phyloP scores from a whole-genome alignment of 768 basidiomycete genomes.

The Leccinum subgranulosum region DNA sequence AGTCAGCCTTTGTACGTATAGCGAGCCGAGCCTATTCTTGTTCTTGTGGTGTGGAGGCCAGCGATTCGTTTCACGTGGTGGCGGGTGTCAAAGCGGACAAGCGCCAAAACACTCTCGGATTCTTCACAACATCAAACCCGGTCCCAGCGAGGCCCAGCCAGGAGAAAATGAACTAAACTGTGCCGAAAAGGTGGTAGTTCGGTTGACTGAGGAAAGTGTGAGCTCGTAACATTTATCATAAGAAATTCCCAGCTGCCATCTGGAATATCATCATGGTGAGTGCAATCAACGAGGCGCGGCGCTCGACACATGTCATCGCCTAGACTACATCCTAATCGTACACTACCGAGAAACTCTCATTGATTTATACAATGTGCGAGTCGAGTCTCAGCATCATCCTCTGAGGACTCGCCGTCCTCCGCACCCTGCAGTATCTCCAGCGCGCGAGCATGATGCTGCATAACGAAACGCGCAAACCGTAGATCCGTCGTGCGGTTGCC shows the following conservation, averaged over 20 bases:
- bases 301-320: background rate
- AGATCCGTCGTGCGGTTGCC: constrained; percentile 19
- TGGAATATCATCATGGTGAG: background rate
- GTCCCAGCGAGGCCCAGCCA: constrained; percentile 17
- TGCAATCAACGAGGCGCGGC: constrained; percentile 7
- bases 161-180: constrained; percentile 19
- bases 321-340: background rate
- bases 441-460: constrained; percentile 29
- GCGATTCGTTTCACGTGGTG: constrained; percentile 27
- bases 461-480: constrained; percentile 30
- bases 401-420: constrained; percentile 16
- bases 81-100: constrained; percentile 26
- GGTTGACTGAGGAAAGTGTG: constrained; percentile 19
- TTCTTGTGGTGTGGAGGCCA: constrained; percentile 23
- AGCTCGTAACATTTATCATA: constrained; percentile 24
- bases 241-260: constrained; percentile 26
- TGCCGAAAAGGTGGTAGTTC: constrained; percentile 17
- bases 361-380: constrained; percentile 30
- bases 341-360: constrained; percentile 11
- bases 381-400: constrained; percentile 25
- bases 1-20: constrained; percentile 23
- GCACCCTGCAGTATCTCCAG: constrained; percentile 20
- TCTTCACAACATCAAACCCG: constrained; percentile 30
- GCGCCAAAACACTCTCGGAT: constrained; percentile 25
- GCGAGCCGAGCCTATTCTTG: constrained; percentile 5